Base-by-base conservation (phyloP, 768 basidiomycete genomes). In the Tulasnella sp. region DNA sequence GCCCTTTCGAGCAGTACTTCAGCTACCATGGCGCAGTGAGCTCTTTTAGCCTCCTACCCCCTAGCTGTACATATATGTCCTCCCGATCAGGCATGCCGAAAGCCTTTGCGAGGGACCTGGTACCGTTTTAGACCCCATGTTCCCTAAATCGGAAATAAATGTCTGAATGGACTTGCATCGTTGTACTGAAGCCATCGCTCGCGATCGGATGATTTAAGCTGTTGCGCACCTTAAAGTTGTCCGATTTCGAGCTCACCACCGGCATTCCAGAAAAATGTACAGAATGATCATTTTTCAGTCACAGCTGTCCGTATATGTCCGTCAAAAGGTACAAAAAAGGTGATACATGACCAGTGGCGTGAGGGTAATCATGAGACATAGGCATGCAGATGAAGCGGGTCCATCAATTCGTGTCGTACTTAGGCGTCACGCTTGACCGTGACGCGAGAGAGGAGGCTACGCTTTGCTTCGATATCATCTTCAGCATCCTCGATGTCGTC, bases 61-160 rank as follows among this genome's bases (percentile, higher is more conserved):
- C 35, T 35, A 35, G 35, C 35, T 35, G 2, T 35, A n/a, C n/a
- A 35, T 35, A 35, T 5, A 35, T 35, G 35, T 5, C 35, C 35
- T 35, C 35, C 35, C n/a, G n/a, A n/a, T n/a, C 37, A 77, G 76
- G 76, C 29, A 77, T 94, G 92, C 89, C 93, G 4, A 89, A 91
- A 5, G 89, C 91, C 0, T 93, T 88, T 82, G 89, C 88, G n/a
- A n/a, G n/a, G n/a, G n/a, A n/a, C n/a, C 42, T 93, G 92, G 92
- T 91, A 80, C 67, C 87, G 78, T 18, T 39, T 29, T n/a, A 81
- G 5, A 40, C 71, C 79, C 29, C 74, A 44, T 10, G 75, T 13
- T 55, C n/a, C n/a, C n/a, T n/a, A n/a, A n/a, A n/a, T 29, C 69
- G 37, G 13, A 26, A 18, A 44, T n/a, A 20, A 16, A 48, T 16